A percentile compares a stretch with the other conserved stretches of the same genome.
Evolutionary conservation across 2,329 filamentous ascomycete species (phyloP).

Genomic region (Venturia pyrina): DNA sequence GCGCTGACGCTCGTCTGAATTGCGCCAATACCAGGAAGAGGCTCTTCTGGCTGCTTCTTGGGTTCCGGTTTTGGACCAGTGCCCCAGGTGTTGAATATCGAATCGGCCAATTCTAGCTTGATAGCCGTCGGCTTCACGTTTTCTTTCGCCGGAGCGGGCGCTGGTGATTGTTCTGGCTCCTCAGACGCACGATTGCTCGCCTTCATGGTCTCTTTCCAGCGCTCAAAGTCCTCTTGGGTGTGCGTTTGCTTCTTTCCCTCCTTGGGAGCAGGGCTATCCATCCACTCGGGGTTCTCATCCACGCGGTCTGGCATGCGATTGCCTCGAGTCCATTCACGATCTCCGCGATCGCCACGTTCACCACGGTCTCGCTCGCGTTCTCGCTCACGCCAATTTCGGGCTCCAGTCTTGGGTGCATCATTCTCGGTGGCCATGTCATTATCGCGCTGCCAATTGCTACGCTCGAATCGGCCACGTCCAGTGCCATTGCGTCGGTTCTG

Average conservation of each 20-base stretch:
- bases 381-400: conserved; percentile 6
- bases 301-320: conserved; percentile 28
- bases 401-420: background rate
- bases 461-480: conserved; percentile 33
- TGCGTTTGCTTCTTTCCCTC: conserved; percentile 61
- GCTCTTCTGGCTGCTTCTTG: conserved; percentile 5
- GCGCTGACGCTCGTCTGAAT: background rate
- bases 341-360: background rate
- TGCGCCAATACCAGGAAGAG: conserved; percentile 3
- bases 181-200: conserved; percentile 29
- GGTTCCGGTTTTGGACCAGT: background rate
- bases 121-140: conserved; percentile 14
- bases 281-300: conserved; percentile 85
- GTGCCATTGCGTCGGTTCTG: conserved; percentile 54
- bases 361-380: conserved; percentile 9
- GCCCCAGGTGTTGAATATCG: conserved; percentile 13
- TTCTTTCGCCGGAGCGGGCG: conserved; percentile 26
- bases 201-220: conserved; percentile 90
- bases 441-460: conserved; percentile 1
- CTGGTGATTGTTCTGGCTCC: conserved; percentile 32
- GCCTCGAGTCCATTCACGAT: conserved; percentile 11
- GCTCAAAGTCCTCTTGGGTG: conserved; percentile 85
- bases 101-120: conserved; percentile 5
- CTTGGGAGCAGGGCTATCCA: conserved; percentile 55
- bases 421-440: background rate